Conservation (phyloP, 805 yeast genomes). For the Candida silvicultrix region DNA sequence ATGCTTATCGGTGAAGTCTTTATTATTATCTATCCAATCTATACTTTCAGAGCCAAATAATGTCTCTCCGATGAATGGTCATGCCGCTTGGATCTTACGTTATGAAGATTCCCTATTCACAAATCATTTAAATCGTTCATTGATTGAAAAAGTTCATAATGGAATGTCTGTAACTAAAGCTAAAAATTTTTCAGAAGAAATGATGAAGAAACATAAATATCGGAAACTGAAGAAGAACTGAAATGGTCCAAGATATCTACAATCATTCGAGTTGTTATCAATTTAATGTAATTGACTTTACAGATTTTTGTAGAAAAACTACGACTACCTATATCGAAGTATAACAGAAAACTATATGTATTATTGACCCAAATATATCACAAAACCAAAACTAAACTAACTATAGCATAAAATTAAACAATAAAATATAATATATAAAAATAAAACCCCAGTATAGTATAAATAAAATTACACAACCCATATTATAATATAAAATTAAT, state of each 20-base stretch:
- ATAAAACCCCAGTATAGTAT: not conserved
- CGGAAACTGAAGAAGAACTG: too few species aligned
- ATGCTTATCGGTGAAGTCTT: slow-evolving; percentile 54
- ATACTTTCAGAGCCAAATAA: slow-evolving; percentile 61
- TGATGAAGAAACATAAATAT: not conserved
- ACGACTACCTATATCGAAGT: too few species aligned
- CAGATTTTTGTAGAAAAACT: too few species aligned
- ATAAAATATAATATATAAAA: not conserved
- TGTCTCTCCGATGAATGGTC: slow-evolving; percentile 5
- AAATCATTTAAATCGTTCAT: too few species aligned
- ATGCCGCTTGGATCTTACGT: not conserved
- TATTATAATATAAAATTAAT: not conserved
- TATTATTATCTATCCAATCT: slow-evolving; percentile 51
- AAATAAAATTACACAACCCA: not conserved
- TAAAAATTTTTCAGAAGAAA: not conserved
- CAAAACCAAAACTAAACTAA: not conserved
- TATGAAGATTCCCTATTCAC: not conserved
- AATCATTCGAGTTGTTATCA: too few species aligned
- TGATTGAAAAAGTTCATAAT: not conserved
- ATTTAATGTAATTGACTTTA: too few species aligned
- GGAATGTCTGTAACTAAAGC: not conserved
- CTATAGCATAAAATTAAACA: not conserved
- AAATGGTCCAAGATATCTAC: too few species aligned
- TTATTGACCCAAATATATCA: not conserved
- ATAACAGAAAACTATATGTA: not conserved